These are phyloP conservation scores for Solanum pinnatisectum DNA, from an alignment of 257 asterid species.

Conservation along the genomic window DNA sequence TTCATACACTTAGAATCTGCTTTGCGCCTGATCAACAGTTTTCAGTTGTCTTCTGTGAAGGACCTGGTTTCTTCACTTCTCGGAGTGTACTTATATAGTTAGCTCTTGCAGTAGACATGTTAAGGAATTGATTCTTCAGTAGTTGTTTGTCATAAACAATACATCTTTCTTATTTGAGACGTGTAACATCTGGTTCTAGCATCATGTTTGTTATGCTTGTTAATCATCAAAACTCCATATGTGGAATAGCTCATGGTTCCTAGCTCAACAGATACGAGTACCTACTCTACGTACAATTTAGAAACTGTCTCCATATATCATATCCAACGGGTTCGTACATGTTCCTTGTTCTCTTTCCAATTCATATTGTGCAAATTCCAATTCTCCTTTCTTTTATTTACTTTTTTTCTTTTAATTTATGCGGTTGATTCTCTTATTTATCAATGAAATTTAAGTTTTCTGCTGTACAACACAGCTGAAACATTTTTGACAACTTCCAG, in stretches of 20 bases:
- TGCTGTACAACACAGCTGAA: not conserved
- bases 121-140: not conserved
- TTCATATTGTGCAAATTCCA: not conserved
- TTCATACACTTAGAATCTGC: not conserved
- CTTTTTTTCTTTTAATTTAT: not conserved
- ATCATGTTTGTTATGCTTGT: not conserved
- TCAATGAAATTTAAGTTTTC: not conserved
- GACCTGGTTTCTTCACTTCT: not conserved
- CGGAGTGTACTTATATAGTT: not conserved
- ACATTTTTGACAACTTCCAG: not conserved
- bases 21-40: not conserved
- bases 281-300: not conserved
- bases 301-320: not conserved
- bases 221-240: not conserved
- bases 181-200: not conserved
- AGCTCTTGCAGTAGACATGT: not conserved
- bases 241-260: not conserved
- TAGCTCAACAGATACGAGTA: not conserved
- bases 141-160: not conserved
- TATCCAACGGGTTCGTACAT: not conserved
- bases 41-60: not conserved
- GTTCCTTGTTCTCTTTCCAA: not conserved
- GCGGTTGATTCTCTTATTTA: not conserved
- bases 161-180: not conserved
- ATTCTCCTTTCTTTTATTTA: not conserved